Percentiles rank a stretch among this genome's conserved stretches.
phyloP scores from a whole-genome alignment of 169 alveolate genomes.

The Eimeria praecox region DNA sequence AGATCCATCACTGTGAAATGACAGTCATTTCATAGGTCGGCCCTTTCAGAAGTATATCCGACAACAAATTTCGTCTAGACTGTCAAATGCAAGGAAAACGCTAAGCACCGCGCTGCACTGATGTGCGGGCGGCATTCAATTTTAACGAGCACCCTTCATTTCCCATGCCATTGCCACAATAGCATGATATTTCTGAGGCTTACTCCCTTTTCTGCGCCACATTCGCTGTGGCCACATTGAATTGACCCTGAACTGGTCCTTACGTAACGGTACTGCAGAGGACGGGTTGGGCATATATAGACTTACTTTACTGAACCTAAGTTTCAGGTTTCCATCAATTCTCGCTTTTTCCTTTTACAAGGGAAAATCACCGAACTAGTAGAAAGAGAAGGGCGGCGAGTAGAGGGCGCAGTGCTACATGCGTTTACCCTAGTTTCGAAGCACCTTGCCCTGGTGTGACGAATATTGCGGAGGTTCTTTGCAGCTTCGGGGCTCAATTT shows the following conservation, averaged over 20 bases:
- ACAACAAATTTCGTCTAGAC: slow-evolving; percentile 6
- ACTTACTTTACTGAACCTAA: background rate
- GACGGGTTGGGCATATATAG: background rate
- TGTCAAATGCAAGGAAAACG: slow-evolving; percentile 14
- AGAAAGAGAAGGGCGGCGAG: background rate
- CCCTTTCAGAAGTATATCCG: slow-evolving; percentile 13
- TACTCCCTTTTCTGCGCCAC: background rate
- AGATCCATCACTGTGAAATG: background rate
- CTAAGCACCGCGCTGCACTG: slow-evolving; percentile 30
- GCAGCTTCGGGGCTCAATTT: background rate
- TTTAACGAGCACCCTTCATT: background rate
- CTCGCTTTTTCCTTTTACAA: background rate
- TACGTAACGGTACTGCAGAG: background rate
- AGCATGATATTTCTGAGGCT: background rate
- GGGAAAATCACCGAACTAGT: background rate
- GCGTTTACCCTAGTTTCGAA: background rate
- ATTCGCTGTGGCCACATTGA: background rate
- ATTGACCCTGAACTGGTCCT: background rate
- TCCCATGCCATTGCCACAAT: background rate
- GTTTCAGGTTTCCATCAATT: background rate
- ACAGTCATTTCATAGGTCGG: background rate
- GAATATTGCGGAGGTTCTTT: background rate
- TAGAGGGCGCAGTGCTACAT: background rate
- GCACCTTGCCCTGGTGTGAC: background rate
- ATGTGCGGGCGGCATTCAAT: background rate